A percentile compares a stretch with the other conserved stretches of the same genome.
Evolutionary conservation across 176 grass and related monocot species (phyloP).

Genomic region (Bothriochloa decipiens): DNA sequence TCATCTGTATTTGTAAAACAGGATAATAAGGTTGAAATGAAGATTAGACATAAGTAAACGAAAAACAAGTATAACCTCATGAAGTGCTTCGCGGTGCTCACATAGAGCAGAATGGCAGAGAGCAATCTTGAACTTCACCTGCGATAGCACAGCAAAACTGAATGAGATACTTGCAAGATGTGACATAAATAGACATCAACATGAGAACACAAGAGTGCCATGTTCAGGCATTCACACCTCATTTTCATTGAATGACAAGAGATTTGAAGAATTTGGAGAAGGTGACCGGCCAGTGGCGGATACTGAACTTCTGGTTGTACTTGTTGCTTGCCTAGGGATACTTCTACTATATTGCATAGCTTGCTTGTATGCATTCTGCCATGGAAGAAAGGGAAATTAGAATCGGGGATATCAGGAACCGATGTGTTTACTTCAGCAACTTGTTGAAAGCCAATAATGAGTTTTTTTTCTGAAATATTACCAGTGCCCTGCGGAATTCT

Average conservation of each 20-base stretch:
- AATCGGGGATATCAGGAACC: neutral
- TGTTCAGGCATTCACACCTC: conserved; percentile 54
- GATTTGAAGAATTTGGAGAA: conserved; percentile 81
- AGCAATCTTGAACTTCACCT: conserved; percentile 96
- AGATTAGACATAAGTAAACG: conserved; percentile 21
- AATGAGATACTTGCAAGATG: conserved; percentile 22
- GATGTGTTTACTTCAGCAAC: neutral
- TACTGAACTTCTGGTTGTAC: conserved; percentile 66
- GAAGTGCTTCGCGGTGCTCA: conserved; percentile 87
- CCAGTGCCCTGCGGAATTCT: conserved; percentile 88
- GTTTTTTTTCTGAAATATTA: conserved; percentile 35
- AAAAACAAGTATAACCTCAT: conserved; percentile 59
- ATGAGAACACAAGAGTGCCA: neutral
- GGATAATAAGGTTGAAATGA: conserved; percentile 18
- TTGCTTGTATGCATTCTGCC: conserved; percentile 83
- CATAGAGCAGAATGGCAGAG: conserved; percentile 80
- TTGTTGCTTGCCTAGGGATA: conserved; percentile 71
- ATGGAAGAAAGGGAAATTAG: conserved; percentile 28
- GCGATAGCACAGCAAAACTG: conserved; percentile 34
- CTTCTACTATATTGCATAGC: conserved; percentile 79
- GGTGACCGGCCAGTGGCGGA: conserved; percentile 65
- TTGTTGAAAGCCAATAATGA: neutral
- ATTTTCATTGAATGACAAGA: conserved; percentile 74
- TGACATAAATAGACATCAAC: neutral
- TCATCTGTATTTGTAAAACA: neutral